These are phyloP conservation scores for Populus tremula DNA, from an alignment of 345 rosid genomes.

Conservation along the genomic window DNA sequence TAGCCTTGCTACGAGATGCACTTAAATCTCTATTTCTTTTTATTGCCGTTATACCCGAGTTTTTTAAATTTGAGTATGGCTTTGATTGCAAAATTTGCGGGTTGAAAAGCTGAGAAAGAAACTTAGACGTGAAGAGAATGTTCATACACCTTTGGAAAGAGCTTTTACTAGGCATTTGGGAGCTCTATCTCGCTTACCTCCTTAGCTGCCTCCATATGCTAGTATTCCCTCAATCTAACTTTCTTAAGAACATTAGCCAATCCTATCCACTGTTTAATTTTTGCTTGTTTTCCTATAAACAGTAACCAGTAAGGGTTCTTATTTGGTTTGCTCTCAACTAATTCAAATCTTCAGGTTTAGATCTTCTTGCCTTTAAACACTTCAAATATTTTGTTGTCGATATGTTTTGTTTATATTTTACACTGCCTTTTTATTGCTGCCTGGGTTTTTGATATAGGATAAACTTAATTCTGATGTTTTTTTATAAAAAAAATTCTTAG, in stretches of 20 bases:
- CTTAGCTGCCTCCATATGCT: slow-evolving; percentile 76
- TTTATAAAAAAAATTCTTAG: not conserved
- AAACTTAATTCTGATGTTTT: not conserved
- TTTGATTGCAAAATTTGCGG: slow-evolving; percentile 24
- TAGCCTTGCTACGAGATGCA: slow-evolving; percentile 87
- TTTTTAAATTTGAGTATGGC: not conserved
- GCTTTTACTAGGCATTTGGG: slow-evolving; percentile 87
- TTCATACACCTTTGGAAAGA: slow-evolving; percentile 83
- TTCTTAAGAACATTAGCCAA: not conserved
- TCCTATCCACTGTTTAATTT: not conserved
- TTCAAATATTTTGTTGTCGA: too few species aligned
- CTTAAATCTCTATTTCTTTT: not conserved
- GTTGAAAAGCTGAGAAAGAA: slow-evolving; percentile 81
- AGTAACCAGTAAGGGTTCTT: not conserved
- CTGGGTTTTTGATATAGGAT: not conserved
- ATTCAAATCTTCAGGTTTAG: not conserved
- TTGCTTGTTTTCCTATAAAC: not conserved
- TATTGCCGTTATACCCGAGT: not conserved
- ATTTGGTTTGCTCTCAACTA: slow-evolving; percentile 7
- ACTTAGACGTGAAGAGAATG: slow-evolving; percentile 76
- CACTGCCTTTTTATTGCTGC: not conserved
- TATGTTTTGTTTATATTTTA: not conserved
- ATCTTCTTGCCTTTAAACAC: slow-evolving; percentile 12
- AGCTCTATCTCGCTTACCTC: slow-evolving; percentile 90
- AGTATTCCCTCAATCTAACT: slow-evolving; percentile 22